Evolutionary conservation across 371 early-diverging fungal species (phyloP).

Genomic region (Syncephalastrum racemosum): DNA sequence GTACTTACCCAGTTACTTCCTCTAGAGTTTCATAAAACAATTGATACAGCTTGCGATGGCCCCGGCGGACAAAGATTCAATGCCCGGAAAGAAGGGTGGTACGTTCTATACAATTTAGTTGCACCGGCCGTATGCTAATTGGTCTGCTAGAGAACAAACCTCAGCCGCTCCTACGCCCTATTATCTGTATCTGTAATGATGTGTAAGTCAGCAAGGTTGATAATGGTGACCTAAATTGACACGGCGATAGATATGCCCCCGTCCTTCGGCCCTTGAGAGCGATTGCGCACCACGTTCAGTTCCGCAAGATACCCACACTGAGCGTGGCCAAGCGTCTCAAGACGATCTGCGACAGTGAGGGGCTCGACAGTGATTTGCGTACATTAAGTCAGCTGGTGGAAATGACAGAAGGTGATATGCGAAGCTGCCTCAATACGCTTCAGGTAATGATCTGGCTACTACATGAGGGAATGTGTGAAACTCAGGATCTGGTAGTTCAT

Average conservation of each 20-base stretch:
- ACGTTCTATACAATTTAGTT: no score
- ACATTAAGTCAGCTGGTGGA: conserved; percentile 76
- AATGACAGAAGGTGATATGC: conserved; percentile 81
- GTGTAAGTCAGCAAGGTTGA: conserved; percentile 45
- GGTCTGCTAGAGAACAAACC: conserved; percentile 8
- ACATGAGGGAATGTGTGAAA: background rate
- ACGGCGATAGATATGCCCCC: conserved; percentile 70
- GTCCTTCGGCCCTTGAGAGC: conserved; percentile 83
- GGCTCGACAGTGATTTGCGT: conserved; percentile 71
- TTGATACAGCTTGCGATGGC: conserved; percentile 48
- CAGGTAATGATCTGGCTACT: conserved; percentile 60
- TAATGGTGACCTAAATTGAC: background rate
- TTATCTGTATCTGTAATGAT: conserved; percentile 98
- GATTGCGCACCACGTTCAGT: conserved; percentile 70
- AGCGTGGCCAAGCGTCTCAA: conserved; percentile 75
- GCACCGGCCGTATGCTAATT: no score
- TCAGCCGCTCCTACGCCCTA: conserved; percentile 79
- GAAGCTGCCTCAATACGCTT: conserved; percentile 84
- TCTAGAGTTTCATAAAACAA: conserved; percentile 78
- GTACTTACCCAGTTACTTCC: background rate
- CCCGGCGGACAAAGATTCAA: no score
- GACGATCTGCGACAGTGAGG: conserved; percentile 81
- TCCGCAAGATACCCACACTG: conserved; percentile 68
- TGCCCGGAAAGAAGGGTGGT: no score
- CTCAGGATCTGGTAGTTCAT: conserved; percentile 35